Conservation (phyloP, 768 basidiomycete genomes). For the Boletales sp. region DNA sequence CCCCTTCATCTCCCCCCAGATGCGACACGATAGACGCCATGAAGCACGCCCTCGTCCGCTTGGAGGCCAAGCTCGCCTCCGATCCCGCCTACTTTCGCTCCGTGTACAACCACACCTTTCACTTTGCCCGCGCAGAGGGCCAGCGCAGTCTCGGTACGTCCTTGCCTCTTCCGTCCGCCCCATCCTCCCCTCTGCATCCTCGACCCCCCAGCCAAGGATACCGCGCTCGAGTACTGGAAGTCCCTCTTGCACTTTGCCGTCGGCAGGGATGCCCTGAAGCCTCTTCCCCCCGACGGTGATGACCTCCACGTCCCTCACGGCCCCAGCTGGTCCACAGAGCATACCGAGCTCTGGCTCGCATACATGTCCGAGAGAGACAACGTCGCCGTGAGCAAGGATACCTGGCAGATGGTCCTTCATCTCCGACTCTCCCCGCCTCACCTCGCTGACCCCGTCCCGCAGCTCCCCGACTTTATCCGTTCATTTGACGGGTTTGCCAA, state of each 20-base stretch:
- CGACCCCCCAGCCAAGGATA: conserved; percentile 51
- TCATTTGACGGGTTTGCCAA: conserved; percentile 71
- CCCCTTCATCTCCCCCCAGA: conserved; percentile 33
- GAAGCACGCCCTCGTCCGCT: conserved; percentile 47
- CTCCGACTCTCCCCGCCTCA: conserved; percentile 3
- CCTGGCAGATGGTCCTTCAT: conserved; percentile 74
- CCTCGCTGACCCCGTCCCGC: conserved; percentile 9
- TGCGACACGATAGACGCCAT: conserved; percentile 65
- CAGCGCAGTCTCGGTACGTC: conserved; percentile 74
- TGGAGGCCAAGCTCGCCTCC: conserved; percentile 57
- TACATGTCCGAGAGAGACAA: conserved; percentile 60
- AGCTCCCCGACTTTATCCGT: conserved; percentile 81
- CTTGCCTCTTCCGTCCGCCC: background rate
- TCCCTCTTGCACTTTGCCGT: conserved; percentile 75
- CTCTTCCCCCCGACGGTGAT: conserved; percentile 37
- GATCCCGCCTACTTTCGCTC: conserved; percentile 69
- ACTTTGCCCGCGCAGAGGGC: conserved; percentile 70
- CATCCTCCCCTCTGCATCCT: background rate
- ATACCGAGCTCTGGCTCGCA: conserved; percentile 75
- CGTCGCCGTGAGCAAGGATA: conserved; percentile 85
- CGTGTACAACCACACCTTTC: conserved; percentile 80
- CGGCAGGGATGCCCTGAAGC: conserved; percentile 58
- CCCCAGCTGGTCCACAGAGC: conserved; percentile 60
- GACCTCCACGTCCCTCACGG: conserved; percentile 40
- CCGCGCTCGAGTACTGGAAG: conserved; percentile 73